Evolutionary conservation across 495 filamentous ascomycete genomes (phyloP).

Genomic region (Penicillium psychrofluorescens): DNA sequence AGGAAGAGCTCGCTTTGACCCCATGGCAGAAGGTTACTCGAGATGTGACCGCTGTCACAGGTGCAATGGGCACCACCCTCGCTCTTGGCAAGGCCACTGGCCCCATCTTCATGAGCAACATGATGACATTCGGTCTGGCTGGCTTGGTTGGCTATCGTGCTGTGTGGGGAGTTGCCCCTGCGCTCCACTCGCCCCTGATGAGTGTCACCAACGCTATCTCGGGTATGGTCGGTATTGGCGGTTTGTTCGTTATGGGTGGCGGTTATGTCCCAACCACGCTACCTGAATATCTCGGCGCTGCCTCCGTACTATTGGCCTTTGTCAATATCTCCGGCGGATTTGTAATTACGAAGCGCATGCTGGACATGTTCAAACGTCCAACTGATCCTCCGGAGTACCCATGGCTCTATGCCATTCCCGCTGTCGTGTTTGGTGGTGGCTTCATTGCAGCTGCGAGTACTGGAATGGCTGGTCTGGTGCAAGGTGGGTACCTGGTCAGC

Average conservation of each 20-base stretch:
- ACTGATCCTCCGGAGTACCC: constrained; percentile 78
- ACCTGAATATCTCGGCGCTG: constrained; percentile 69
- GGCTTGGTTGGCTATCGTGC: constrained; percentile 74
- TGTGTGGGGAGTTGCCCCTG: constrained; percentile 71
- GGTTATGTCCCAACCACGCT: constrained; percentile 64
- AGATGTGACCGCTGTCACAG: constrained; percentile 61
- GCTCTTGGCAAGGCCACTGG: constrained; percentile 69
- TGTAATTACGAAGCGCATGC: constrained; percentile 79
- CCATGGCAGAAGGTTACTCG: constrained; percentile 70
- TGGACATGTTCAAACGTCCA: constrained; percentile 83
- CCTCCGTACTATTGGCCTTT: constrained; percentile 71
- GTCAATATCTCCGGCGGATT: constrained; percentile 79
- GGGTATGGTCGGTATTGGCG: constrained; percentile 75
- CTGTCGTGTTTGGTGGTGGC: constrained; percentile 64
- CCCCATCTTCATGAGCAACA: constrained; percentile 74
- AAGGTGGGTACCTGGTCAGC: constrained; percentile 74
- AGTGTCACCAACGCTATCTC: constrained; percentile 83
- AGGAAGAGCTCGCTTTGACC: constrained; percentile 55
- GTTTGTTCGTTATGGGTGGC: constrained; percentile 74
- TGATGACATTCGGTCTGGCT: constrained; percentile 71
- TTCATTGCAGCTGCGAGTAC: constrained; percentile 68
- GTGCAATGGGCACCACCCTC: constrained; percentile 63
- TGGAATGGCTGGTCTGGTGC: constrained; percentile 71
- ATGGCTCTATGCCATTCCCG: constrained; percentile 74
- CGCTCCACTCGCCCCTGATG: constrained; percentile 77